Base-by-base conservation (phyloP, 805 yeast genomes). In the Yamadazyma laniorum region DNA sequence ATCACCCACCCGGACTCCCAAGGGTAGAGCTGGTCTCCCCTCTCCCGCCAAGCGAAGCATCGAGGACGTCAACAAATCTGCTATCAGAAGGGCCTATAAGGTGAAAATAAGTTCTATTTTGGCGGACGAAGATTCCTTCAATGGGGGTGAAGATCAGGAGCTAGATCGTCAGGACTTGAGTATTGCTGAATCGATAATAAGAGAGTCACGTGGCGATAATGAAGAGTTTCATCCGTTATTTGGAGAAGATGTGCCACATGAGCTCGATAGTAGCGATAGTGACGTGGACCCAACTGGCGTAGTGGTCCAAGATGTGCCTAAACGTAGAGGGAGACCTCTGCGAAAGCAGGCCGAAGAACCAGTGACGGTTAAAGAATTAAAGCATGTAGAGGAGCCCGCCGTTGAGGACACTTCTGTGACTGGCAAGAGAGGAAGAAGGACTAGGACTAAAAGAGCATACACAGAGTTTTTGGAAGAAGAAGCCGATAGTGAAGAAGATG, bases 61-160 rank as follows among this genome's bases (percentile, higher is more conserved):
- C 41, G 51, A 51, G 1, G 73, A 63, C 6, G 44, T 66, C 28
- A 75, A 78, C 39, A 52, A 56, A 29, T 64, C 75, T 2, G 85
- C 85, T 1, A 52, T 74, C 18, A 69, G 70, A 45, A 55, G 73
- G 40, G 79, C 85, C 0, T 55, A 64, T 16, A 49, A 49, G 17
- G 56, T 63, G 4, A 60, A 59, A 15, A 42, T 55, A 5, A 64
- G 59, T 39, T 47, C 53, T 35, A 43, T 55, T 32, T 47, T 61
- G 35, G 52, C 59, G 61, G 67, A 61, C 19, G 65, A 60, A 12
- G 70, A 57, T 6, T 19, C 39, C 6, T 62, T 55, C 18, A 46
- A 41, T 1, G 70, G 57, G 3, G 56, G 56, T 6, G 57, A 49
- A n/a, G 57, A 47, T 11, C 47, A 36, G 4, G 35, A 34, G 14